Evolutionary conservation across 768 basidiomycete species (phyloP).

Genomic region (Tricholoma sp.): DNA sequence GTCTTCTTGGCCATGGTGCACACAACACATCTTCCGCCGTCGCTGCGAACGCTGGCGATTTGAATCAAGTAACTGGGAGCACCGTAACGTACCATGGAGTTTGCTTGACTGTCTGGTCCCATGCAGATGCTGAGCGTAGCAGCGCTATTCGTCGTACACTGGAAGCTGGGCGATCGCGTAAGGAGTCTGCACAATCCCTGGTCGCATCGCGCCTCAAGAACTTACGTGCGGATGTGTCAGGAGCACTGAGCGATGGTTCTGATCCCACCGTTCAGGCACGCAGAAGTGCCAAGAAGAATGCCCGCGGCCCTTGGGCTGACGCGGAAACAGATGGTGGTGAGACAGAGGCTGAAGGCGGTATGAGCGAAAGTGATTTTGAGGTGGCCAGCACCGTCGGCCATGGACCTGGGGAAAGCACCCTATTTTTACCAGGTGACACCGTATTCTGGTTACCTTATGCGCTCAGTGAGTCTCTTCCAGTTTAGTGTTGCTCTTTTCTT

Average conservation of each 20-base stretch:
- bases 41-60: conserved; percentile 26
- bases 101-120: conserved; percentile 92
- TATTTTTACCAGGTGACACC: conserved; percentile 84
- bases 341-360: conserved; percentile 66
- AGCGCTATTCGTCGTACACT: conserved; percentile 79
- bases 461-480: conserved; percentile 54
- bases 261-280: conserved; percentile 60
- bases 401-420: conserved; percentile 81
- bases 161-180: conserved; percentile 71
- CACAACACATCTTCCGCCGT: conserved; percentile 29
- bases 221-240: conserved; percentile 50
- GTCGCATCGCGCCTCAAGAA: conserved; percentile 64
- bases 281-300: conserved; percentile 47
- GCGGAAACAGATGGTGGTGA: conserved; percentile 72
- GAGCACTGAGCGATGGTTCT: conserved; percentile 35
- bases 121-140: conserved; percentile 85
- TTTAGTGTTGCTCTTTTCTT: not conserved
- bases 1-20: conserved; percentile 47
- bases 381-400: conserved; percentile 76
- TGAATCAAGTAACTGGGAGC: conserved; percentile 30
- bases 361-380: conserved; percentile 86
- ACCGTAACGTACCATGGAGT: conserved; percentile 84
- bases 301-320: conserved; percentile 67
- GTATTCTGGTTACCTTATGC: conserved; percentile 96
- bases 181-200: conserved; percentile 74